These are phyloP conservation scores for Candida tunisiensis DNA, from an alignment of 1,139 yeast species.

Conservation along the genomic window DNA sequence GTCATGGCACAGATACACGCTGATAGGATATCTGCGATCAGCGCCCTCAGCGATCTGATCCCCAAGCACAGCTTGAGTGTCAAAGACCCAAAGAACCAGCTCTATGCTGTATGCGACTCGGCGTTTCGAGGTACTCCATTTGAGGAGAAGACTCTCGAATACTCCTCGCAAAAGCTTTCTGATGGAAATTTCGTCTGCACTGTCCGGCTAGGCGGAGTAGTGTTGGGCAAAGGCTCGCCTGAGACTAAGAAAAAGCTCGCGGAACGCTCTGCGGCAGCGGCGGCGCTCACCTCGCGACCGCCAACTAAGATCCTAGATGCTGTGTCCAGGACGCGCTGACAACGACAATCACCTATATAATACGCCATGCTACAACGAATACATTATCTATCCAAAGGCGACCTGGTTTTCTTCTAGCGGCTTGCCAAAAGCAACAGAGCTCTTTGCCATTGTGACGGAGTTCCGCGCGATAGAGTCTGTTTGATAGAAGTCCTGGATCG, in stretches of 20 bases:
- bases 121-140: no score
- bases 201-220: no score
- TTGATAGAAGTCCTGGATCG: constrained; percentile 71
- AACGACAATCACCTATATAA: neutral
- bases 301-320: neutral
- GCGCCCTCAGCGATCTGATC: no score
- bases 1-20: no score
- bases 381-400: constrained; percentile 6
- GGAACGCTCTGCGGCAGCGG: neutral
- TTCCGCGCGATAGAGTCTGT: constrained; percentile 80
- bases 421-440: constrained; percentile 24
- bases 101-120: neutral
- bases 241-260: neutral
- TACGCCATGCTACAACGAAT: neutral
- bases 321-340: no score
- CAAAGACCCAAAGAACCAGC: neutral
- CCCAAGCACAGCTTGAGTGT: no score
- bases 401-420: constrained; percentile 4
- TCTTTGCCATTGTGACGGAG: constrained; percentile 82
- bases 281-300: neutral
- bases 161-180: no score
- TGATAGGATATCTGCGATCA: no score
- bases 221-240: neutral
- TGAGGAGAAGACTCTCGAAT: neutral
- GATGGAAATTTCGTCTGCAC: no score